A percentile compares a stretch with the other conserved stretches of the same genome.
Evolutionary conservation across 768 basidiomycete genomes (phyloP).

Genomic region (Kwoniella shandongensis): DNA sequence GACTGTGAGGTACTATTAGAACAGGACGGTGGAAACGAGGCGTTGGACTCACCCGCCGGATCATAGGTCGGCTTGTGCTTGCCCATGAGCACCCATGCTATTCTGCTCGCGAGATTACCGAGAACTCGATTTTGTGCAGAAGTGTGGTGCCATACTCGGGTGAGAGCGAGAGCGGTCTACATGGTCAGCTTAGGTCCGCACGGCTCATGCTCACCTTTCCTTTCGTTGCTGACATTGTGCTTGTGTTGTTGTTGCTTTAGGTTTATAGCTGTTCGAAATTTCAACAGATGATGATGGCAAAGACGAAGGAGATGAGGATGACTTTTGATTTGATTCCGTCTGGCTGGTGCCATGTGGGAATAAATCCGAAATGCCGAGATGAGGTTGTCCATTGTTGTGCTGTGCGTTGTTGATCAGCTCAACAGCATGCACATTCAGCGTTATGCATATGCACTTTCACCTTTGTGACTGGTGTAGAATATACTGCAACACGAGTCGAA

Average conservation of each 20-base stretch:
- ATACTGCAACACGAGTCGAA: too few species aligned
- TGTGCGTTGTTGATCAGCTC: too few species aligned
- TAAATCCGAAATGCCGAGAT: too few species aligned
- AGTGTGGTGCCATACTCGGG: conserved; percentile 94
- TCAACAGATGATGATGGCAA: too few species aligned
- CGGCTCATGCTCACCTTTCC: conserved; percentile 33
- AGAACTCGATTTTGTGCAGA: conserved; percentile 87
- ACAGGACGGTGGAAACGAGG: not conserved
- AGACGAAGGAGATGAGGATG: too few species aligned
- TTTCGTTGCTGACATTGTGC: conserved; percentile 36
- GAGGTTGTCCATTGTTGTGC: too few species aligned
- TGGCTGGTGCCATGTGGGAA: too few species aligned
- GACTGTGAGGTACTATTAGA: conserved; percentile 59
- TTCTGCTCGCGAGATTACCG: conserved; percentile 89
- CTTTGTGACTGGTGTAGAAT: too few species aligned
- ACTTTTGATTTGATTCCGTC: too few species aligned
- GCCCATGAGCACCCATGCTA: conserved; percentile 95
- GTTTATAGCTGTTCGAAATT: too few species aligned
- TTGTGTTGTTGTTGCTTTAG: not conserved
- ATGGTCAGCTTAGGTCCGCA: not conserved
- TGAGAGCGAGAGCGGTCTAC: conserved; percentile 91
- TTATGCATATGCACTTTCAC: too few species aligned
- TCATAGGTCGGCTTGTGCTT: conserved; percentile 99
- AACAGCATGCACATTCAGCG: too few species aligned
- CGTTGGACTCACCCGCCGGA: conserved; percentile 70